Conservation (phyloP, 1,139 yeast species). For the Hemisphaericaspora lyxosophila region DNA sequence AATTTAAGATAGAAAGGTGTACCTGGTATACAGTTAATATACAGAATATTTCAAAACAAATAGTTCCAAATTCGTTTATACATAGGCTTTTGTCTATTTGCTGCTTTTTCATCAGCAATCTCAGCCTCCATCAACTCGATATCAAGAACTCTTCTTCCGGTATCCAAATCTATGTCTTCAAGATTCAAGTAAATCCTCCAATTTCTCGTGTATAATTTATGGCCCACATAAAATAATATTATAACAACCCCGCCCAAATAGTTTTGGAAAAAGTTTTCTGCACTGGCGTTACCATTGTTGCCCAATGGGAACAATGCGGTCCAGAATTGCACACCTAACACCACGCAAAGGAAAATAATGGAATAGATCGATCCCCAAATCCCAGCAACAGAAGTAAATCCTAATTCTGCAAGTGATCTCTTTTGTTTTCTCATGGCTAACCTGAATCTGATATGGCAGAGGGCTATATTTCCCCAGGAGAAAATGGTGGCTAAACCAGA, state of each 20-base stretch:
- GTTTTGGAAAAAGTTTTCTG: constrained; percentile 35
- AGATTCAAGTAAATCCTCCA: constrained; percentile 31
- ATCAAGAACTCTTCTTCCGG: constrained; percentile 34
- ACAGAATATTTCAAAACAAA: constrained; percentile 30
- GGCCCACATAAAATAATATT: constrained; percentile 32
- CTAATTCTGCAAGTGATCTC: constrained; percentile 28
- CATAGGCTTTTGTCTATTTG: constrained; percentile 15
- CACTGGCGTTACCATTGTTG: constrained; percentile 26
- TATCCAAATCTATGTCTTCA: constrained; percentile 32
- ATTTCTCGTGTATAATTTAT: constrained; percentile 32
- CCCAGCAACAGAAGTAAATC: constrained; percentile 30
- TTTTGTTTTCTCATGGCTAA: constrained; percentile 33
- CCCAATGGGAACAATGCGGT: constrained; percentile 38
- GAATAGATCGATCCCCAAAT: constrained; percentile 37
- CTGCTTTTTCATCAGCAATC: constrained; percentile 12
- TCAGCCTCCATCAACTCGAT: constrained; percentile 14
- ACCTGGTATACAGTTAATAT: too few relatives aligned
- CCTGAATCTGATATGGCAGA: constrained; percentile 41
- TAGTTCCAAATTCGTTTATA: constrained; percentile 32
- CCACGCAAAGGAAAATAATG: constrained; percentile 29
- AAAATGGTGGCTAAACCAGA: constrained; percentile 44
- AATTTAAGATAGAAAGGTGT: too few relatives aligned
- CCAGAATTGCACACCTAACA: constrained; percentile 39
- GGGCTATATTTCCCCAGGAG: constrained; percentile 41
- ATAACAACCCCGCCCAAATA: constrained; percentile 38